Evolutionary conservation across 2,329 filamentous ascomycete genomes (phyloP), one percentile per base, ranked within the genome.

Genomic region (Colletotrichum euphorbiae): DNA sequence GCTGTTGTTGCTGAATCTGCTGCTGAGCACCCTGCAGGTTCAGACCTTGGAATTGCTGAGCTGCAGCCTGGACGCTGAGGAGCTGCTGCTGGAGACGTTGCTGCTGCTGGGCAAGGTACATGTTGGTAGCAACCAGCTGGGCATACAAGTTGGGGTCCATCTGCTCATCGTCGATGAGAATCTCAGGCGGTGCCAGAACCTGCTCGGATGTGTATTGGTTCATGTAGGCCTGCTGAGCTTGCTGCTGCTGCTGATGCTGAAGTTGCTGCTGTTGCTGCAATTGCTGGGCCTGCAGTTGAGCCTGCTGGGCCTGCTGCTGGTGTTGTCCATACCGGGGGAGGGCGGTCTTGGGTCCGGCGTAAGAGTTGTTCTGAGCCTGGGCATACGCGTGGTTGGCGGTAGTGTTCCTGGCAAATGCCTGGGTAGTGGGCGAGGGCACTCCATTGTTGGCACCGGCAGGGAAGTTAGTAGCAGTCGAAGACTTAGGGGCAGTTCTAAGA

Each of bases 11-110:
- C 69, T 83, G 77, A 78, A 73, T 78, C 73, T 87, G 85, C 33
- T 80, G 78, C 63, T 83, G 78, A 6, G 79, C 75, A 59, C 81
- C 81, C 75, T 85, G 90, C 67, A 97, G 77, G 78, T 86, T 93
- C 80, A 97, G 83, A 72, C 88, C 89, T 78, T 94, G 91, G 75
- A 94, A 92, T 79, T 94, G 92, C 80, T 94, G 92, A 69, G 93
- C 91, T 42, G 92, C 92, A 59, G 90, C 90, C 75, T 95, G 96
- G 24, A 98, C 89, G 72, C 84, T 92, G 73, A 93, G 88, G 72
- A 98, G 87, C 81, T 98, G 94, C 81, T 98, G 94, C 81, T 98
- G 94, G 59, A 98, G 89, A 71, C 93, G 91, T 82, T 97, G 94
- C 81, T 98, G 95, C 81, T 97, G 94, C 77, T 97, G 93, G 45